Evolutionary conservation across 371 early-diverging fungal genomes (phyloP), one percentile per base, ranked within the genome.

Genomic region (Lichtheimia ornata): DNA sequence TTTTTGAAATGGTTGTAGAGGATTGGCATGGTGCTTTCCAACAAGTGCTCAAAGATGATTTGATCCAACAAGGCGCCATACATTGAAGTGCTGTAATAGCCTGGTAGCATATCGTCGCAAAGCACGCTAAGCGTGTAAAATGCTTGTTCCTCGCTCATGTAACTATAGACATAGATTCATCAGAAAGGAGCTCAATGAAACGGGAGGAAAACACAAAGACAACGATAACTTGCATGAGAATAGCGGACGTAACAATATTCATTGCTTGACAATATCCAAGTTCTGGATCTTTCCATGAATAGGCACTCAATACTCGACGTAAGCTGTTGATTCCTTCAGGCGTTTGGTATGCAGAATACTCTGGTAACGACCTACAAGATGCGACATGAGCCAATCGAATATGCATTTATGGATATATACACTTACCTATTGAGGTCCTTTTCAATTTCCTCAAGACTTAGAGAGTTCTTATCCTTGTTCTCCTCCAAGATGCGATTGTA

Each of bases 201-300:
- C 27, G 3, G 13, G 9, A 2, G 5, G 17, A 47, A 22, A 1
- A 17, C 22, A 47, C n/a, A n/a, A n/a, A n/a, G n/a, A n/a, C n/a
- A n/a, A 47, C 5, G 7, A 7, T 9, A n/a, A 13, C 70, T 70
- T 79, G 86, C 79, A 98, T 94, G 43, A 98, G 77, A 51, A 98
- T 78, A 1, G 95, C 95, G 30, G 94, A 93, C 15, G 94, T 93
- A 1, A 98, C 93, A 73, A 98, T 95, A 72, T 98, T 98, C 99
- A 98, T 98, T 0, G 99, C 98, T 71, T 98, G 98, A 72, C 98
- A 97, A 72, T 98, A 98, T 11, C 99, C 99, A 41, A 98, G 85
- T 67, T 95, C 95, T 0, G 93, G 89, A 64, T 94, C 87, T 51
- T 87, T 88, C 88, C 90, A 89, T 41, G 93, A 84, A 70, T 94